A percentile compares a stretch with the other conserved stretches of the same genome.
Conservation (phyloP, 78 protist genomes). For the Andalucia godoyi region DNA sequence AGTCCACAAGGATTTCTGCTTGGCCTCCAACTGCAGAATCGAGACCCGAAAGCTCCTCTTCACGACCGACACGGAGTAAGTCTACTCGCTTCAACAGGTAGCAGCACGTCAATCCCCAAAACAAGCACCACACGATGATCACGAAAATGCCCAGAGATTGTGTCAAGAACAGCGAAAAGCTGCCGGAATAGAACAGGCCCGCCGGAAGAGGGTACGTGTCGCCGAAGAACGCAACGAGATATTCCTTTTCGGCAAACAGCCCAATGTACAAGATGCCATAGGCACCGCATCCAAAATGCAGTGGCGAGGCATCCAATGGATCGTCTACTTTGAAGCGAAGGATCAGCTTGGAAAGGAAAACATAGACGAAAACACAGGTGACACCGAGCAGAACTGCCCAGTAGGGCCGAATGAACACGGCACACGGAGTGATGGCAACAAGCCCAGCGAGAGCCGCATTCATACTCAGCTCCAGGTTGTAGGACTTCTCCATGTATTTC, state of each 20-base stretch:
- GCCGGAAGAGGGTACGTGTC: no score
- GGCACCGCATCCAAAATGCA: conserved; percentile 25
- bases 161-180: no score
- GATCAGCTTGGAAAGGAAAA: neutral
- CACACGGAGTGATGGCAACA: conserved; percentile 23
- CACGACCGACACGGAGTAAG: neutral
- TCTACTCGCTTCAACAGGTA: neutral
- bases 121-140: no score
- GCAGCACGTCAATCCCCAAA: no score
- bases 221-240: no score
- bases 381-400: conserved; percentile 19
- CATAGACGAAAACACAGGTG: conserved; percentile 1
- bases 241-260: no score
- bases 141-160: no score
- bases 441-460: conserved; percentile 35
- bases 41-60: neutral
- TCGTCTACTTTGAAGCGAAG: conserved; percentile 22
- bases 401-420: conserved; percentile 21
- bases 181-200: no score
- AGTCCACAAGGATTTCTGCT: no score
- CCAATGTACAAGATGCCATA: conserved; percentile 21
- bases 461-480: neutral
- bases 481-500: neutral
- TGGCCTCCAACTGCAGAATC: neutral
- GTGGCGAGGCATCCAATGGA: conserved; percentile 34